Base-by-base conservation (phyloP, 2,329 filamentous ascomycete genomes). In the Phialocephala subalpina region DNA sequence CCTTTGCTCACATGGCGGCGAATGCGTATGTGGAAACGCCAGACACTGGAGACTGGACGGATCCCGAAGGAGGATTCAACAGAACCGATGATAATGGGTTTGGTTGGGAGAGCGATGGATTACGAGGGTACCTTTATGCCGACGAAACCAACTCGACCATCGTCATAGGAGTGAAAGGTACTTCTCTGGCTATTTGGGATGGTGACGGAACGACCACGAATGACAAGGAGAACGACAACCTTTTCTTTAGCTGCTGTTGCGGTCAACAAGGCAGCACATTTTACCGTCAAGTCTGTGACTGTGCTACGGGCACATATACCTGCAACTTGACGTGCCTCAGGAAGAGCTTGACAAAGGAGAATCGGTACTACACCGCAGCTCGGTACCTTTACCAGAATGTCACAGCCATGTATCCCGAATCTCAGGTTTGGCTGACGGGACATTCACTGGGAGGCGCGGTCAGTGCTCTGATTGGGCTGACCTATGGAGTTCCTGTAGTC, bases 241-340 rank as follows among this genome's bases (percentile, higher is more conserved):
- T 99, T 11, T 97, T 97, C 80, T 97, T 97, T 81, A 97, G 94
- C 76, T 99, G 96, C 81, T 99, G 96, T 79, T 99, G 96, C 79
- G 96, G 89, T 3, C 94, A 97, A 80, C 94, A 97, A 73, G 94
- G 94, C 0, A 93, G 94, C 70, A 94, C 90, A 81, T 88, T 94
- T 18, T 97, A 94, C 90, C 90, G 92, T 67, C 91, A 97, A 77
- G 94, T 97, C 63, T 99, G 96, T 79, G 92, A 97, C 77, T 99
- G 96, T 77, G 93, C 94, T 68, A 92, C 92, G 1, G 87, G 89
- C 12, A 93, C 94, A 0, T 98, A 94, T 76, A 90, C 90, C 16
- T 97, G 94, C 83, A 97, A 98, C 81, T 90, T 93, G 72, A 97
- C 94, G 0, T 99, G 96, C 76, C 88, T 99, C 3, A 84, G 87